Evolutionary conservation across 306 rosid genomes (phyloP).

Genomic region (Gillenia trifoliata): DNA sequence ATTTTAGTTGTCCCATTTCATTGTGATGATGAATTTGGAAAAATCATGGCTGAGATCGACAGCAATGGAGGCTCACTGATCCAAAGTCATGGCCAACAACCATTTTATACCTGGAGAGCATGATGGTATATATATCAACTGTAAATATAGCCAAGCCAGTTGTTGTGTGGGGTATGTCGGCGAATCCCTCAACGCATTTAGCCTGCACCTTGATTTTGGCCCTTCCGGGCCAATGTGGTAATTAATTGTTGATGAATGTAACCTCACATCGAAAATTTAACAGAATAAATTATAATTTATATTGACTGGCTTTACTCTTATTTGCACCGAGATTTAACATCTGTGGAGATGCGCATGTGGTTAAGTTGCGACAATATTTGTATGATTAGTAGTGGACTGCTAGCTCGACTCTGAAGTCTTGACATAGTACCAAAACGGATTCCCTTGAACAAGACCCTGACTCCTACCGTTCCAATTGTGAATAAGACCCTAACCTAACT

Average conservation of each 20-base stretch:
- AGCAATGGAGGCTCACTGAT: neutral
- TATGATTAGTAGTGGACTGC: no score
- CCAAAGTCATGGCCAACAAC: constrained; percentile 37
- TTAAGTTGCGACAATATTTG: no score
- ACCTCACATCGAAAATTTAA: no score
- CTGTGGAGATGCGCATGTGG: no score
- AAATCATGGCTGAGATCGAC: constrained; percentile 19
- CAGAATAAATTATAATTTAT: no score
- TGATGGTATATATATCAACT: constrained; percentile 1
- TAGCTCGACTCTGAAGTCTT: no score
- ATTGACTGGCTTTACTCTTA: no score
- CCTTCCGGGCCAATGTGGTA: neutral
- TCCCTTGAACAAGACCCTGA: no score
- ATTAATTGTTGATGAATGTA: neutral
- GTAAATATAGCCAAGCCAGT: constrained; percentile 21
- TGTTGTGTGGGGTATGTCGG: constrained; percentile 35
- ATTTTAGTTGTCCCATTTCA: constrained; percentile 13
- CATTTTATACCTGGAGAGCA: constrained; percentile 32
- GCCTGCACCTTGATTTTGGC: neutral
- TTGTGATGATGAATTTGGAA: constrained; percentile 10
- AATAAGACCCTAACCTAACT: no score
- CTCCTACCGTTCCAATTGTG: no score
- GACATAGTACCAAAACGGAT: no score
- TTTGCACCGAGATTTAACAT: no score
- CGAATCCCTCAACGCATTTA: constrained; percentile 30